Base-by-base conservation (phyloP, 176 grass and related monocot species). In the Hyparrhenia diplandra region DNA sequence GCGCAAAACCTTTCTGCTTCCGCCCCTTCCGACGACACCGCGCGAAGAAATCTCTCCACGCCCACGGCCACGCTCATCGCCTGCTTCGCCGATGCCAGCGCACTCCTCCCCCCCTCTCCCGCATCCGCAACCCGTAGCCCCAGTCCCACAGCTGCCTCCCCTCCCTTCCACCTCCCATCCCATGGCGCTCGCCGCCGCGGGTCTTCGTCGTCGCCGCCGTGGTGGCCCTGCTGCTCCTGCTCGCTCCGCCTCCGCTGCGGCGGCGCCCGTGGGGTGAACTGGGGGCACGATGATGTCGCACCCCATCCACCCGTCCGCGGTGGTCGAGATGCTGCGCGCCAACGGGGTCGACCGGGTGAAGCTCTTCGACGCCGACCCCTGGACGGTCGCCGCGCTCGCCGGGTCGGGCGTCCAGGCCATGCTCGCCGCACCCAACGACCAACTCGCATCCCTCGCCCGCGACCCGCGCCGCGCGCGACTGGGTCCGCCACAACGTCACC, bases 271-370 rank as follows among this genome's bases (percentile, higher is more conserved):
- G 43, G 94, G 42, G 86, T 91, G 23, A 94, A 94, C 83, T 94
- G 94, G 91, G 91, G 94, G 94, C 69, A 97, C 91, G 74, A 91
- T 90, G 91, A 97, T 87, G 80, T 94, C 91, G 71, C 94, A 97
- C 87, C 89, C 82, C 35, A 97, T 97, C 71, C 79, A 78, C 82
- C 94, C 94, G 27, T 45, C 70, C 9, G 80, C 81, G 32, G 86
- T 90, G 84, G 75, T 82, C 24, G 73, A 36, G 25, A 91, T 90
- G 91, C 87, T 97, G 59, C 69, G 63, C 46, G 83, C 84, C 41
- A 97, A 97, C 43, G 85, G 89, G 51, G 84, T 94, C 55, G 71
- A 31, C 45, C 83, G 86, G 66, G 91, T 94, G 65, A 94, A 97
- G 86, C 66, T 97, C 41, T 97, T 97, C 81, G 89, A 94, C 83